Evolutionary conservation across 2,329 filamentous ascomycete genomes (phyloP), one percentile per base, ranked within the genome.

Genomic region (Bipolaris victoriae): DNA sequence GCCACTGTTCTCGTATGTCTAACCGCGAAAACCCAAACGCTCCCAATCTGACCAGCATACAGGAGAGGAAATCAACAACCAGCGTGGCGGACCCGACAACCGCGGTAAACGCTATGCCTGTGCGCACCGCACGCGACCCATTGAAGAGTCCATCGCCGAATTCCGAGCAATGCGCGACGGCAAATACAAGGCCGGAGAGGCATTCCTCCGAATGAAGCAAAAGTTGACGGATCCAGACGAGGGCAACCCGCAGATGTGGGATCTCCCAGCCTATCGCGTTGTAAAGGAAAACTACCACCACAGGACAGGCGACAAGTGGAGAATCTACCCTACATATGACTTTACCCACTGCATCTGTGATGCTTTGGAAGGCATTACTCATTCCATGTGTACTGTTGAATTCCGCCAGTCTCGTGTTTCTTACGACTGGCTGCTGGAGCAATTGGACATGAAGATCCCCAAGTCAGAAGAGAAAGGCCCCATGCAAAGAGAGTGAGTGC

Each of bases 241-340:
- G 67, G 88, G 89, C 29, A 97, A 97, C 75, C 92, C 93, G 6
- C 91, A 96, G 77, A 93, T 97, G 90, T 97, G 94, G 94, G 94
- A 98, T 81, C 79, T 97, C 52, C 90, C 91, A 1, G 94, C 94
- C 15, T 98, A 97, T 77, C 87, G 94, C 59, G 88, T 98, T 53
- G 84, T 92, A 60, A 85, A 89, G 69, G 87, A 90, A 67, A 81
- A 81, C 59, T 83, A 87, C 41, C 92, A 96, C 74, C 87, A 91
- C 76, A 86, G 91, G 35, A 96, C 93, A 0, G 91, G 90, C 29
- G 81, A 85, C 63, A 87, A 89, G 72, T 98, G 93, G 92, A 89
- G 88, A 76, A 96, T 97, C 62, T 97, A 97, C 75, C 95, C 95
- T 0, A 96, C 94, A 0, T 97, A 97, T 71, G 93, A 97, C 75